Conservation (phyloP, 2,329 filamentous ascomycete species). For the Fusarium oligoseptatum region DNA sequence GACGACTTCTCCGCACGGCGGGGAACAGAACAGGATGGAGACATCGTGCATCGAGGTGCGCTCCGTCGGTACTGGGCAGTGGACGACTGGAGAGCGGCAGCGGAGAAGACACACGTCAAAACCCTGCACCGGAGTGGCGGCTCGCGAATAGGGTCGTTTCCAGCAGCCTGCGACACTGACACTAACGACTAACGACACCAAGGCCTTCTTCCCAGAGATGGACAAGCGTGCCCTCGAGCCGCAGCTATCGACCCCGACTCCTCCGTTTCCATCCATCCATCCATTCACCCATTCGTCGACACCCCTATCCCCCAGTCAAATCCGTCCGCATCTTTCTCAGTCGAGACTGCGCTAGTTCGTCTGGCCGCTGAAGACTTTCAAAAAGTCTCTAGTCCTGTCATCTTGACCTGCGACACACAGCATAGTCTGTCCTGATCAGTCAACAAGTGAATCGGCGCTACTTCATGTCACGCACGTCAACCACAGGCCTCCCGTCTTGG, state of each 20-base stretch:
- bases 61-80: slow-evolving; percentile 38
- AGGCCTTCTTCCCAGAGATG: slow-evolving; percentile 40
- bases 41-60: slow-evolving; percentile 45
- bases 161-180: slow-evolving; percentile 35
- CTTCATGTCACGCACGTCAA: slow-evolving; percentile 18
- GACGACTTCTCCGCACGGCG: slow-evolving; percentile 45
- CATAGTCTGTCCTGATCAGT: slow-evolving; percentile 13
- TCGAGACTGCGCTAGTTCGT: slow-evolving; percentile 29
- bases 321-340: slow-evolving; percentile 38
- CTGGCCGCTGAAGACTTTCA: slow-evolving; percentile 6
- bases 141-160: slow-evolving; percentile 48
- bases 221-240: slow-evolving; percentile 41
- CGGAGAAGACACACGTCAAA: slow-evolving; percentile 39
- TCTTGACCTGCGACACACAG: slow-evolving; percentile 1
- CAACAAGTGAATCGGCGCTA: slow-evolving; percentile 27
- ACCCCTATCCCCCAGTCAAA: slow-evolving; percentile 11
- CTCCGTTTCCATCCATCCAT: slow-evolving; percentile 30
- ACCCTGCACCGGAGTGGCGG: slow-evolving; percentile 41
- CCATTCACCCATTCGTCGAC: slow-evolving; percentile 12
- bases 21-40: slow-evolving; percentile 40
- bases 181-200: slow-evolving; percentile 14
- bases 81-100: slow-evolving; percentile 34
- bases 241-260: slow-evolving; percentile 29
- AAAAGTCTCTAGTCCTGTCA: slow-evolving; percentile 16
- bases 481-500: slow-evolving; percentile 31